Evolutionary conservation across 2,329 filamentous ascomycete species (phyloP).

Genomic region (Endocalyx cinctus): DNA sequence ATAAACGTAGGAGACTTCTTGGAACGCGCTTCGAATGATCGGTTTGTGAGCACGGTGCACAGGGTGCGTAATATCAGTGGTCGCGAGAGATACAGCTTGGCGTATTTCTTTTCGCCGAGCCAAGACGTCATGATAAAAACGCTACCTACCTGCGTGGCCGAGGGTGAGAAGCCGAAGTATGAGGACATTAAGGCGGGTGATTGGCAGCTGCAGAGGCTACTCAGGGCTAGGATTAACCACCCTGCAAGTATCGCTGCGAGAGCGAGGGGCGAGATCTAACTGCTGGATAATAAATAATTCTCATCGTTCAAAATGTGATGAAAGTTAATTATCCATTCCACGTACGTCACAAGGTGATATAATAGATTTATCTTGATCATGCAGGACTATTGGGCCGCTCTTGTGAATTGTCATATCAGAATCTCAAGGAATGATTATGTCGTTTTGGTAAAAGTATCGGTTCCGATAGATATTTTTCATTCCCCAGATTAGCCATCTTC

Average conservation of each 20-base stretch:
- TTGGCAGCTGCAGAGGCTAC: slow-evolving; percentile 8
- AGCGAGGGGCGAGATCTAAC: slow-evolving; percentile 8
- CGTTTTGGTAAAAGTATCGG: too few relatives aligned
- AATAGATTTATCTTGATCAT: too few relatives aligned
- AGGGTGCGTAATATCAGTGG: slow-evolving; percentile 30
- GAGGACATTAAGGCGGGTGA: slow-evolving; percentile 6
- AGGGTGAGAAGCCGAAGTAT: slow-evolving; percentile 7
- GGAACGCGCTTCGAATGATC: slow-evolving; percentile 33
- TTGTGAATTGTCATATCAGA: too few relatives aligned
- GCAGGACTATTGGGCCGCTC: too few relatives aligned
- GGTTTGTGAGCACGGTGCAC: slow-evolving; percentile 41
- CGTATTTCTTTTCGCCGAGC: slow-evolving; percentile 44
- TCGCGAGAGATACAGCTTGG: slow-evolving; percentile 35
- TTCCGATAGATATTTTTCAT: too few relatives aligned
- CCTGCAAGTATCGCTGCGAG: slow-evolving; percentile 7
- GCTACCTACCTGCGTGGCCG: slow-evolving; percentile 15
- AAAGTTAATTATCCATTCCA: too few relatives aligned
- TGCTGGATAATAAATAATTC: too few relatives aligned
- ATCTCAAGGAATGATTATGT: too few relatives aligned
- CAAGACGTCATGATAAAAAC: slow-evolving; percentile 34
- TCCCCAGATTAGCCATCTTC: too few relatives aligned
- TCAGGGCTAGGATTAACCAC: slow-evolving; percentile 7
- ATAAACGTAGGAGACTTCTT: slow-evolving; percentile 43
- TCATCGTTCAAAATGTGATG: too few relatives aligned
- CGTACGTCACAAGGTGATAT: too few relatives aligned